A percentile compares a stretch with the other conserved stretches of the same genome.
These are phyloP conservation scores for Xylaria multiplex DNA, from an alignment of 2,329 filamentous ascomycete species.

Conservation along the genomic window DNA sequence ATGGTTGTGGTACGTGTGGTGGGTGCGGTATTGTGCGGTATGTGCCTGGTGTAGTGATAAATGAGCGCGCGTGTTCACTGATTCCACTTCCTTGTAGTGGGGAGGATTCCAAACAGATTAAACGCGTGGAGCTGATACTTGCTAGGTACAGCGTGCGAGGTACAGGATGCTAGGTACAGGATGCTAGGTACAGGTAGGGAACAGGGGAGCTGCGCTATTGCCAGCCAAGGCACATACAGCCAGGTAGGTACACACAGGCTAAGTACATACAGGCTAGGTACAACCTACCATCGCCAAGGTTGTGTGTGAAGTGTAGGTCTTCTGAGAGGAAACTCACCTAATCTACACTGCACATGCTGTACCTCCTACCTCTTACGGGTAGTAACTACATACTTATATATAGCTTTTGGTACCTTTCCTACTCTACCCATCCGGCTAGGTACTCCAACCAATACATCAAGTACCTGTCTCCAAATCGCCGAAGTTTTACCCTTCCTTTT, in stretches of 20 bases:
- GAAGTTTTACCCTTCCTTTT: conserved; percentile 15
- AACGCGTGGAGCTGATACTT: conserved; percentile 23
- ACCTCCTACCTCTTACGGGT: background rate
- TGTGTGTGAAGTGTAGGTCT: no score
- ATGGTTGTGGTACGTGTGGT: conserved; percentile 11
- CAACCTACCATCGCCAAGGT: no score
- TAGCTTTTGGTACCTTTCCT: no score
- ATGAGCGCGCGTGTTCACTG: conserved; percentile 26
- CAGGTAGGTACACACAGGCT: no score
- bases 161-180: no score
- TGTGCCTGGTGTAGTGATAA: conserved; percentile 15
- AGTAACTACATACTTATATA: no score
- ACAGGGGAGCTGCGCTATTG: conserved; percentile 10
- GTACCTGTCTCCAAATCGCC: conserved; percentile 6
- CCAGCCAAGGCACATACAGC: background rate
- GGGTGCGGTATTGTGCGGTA: conserved; percentile 31
- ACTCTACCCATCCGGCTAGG: no score
- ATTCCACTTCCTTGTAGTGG: conserved; percentile 28
- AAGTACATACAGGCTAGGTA: background rate
- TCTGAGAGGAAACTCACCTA: no score
- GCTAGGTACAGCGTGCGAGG: no score
- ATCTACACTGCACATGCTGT: background rate
- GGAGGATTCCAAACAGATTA: conserved; percentile 36
- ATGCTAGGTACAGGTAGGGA: conserved; percentile 1
- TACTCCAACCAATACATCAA: background rate